Conservation (phyloP, 2,329 filamentous ascomycete genomes). For the Colletotrichum acutatum region DNA sequence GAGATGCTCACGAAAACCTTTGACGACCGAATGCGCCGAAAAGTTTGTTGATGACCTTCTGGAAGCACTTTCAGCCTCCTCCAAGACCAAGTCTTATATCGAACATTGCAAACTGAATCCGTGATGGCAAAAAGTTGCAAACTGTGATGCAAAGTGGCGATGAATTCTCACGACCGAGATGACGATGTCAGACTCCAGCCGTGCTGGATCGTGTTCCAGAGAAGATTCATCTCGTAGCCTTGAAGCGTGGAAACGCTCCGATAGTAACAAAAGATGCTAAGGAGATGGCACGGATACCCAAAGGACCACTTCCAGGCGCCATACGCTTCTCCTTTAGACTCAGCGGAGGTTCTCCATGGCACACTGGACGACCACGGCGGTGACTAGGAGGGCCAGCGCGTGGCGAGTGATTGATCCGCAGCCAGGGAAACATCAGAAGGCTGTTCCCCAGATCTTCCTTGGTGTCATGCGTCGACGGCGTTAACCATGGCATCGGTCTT, state of each 20-base stretch:
- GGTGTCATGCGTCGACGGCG: background rate
- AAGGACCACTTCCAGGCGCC: background rate
- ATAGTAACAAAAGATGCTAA: background rate
- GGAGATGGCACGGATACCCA: slow-evolving; percentile 1
- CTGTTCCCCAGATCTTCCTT: background rate
- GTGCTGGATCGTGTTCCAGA: background rate
- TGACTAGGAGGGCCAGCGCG: background rate
- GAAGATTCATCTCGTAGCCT: background rate
- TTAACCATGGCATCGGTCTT: background rate
- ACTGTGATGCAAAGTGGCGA: background rate
- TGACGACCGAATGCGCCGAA: background rate
- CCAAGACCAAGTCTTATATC: background rate
- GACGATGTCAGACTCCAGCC: background rate
- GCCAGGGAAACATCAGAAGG: background rate
- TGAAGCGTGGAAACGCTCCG: background rate
- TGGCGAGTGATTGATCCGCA: background rate
- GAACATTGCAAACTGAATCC: background rate
- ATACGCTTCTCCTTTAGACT: background rate
- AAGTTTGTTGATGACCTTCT: background rate
- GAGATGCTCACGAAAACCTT: background rate
- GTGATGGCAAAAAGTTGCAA: background rate
- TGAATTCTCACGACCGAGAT: background rate
- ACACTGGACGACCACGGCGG: background rate
- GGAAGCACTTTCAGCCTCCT: background rate
- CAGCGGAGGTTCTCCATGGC: slow-evolving; percentile 1